Evolutionary conservation across 2,329 filamentous ascomycete species (phyloP).

Genomic region (Verticillium longisporum): DNA sequence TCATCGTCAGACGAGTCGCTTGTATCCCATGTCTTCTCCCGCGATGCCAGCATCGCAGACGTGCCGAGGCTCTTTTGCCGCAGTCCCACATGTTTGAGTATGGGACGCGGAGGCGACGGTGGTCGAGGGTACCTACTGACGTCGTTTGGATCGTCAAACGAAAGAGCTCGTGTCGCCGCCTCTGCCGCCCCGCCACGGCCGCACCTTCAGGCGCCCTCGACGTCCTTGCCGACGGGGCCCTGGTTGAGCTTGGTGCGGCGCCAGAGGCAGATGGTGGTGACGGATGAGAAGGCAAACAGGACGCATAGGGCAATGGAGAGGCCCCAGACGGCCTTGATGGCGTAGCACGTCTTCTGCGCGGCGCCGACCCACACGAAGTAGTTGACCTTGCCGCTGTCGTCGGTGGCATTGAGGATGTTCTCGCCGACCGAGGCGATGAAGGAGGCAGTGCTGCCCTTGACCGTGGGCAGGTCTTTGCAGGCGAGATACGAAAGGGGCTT

Average conservation of each 20-base stretch:
- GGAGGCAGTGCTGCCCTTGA: conserved; percentile 31
- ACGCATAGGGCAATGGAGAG: conserved; percentile 72
- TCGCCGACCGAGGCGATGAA: conserved; percentile 37
- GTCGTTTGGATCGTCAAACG: neutral
- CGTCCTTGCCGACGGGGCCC: conserved; percentile 33
- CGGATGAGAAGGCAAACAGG: conserved; percentile 57
- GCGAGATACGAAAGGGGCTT: conserved; percentile 73
- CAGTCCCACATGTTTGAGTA: neutral
- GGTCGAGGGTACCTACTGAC: neutral
- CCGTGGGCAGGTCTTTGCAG: conserved; percentile 49
- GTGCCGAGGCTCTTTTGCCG: conserved; percentile 24
- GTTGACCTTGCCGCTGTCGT: conserved; percentile 19
- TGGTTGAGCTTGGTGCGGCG: conserved; percentile 41
- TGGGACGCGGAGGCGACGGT: neutral
- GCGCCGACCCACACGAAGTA: conserved; percentile 43
- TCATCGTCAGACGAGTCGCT: conserved; percentile 21
- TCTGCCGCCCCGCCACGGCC: conserved; percentile 31
- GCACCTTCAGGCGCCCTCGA: conserved; percentile 39
- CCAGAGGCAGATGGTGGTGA: conserved; percentile 56
- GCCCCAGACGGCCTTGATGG: conserved; percentile 86
- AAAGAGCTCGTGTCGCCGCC: conserved; percentile 9
- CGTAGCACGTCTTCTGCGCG: conserved; percentile 62
- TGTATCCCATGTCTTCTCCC: conserved; percentile 20
- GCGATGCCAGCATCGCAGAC: conserved; percentile 24
- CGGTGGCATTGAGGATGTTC: conserved; percentile 28